Evolutionary conservation across 495 filamentous ascomycete genomes (phyloP).

Genomic region (Podospora bellae-mahoneyi): DNA sequence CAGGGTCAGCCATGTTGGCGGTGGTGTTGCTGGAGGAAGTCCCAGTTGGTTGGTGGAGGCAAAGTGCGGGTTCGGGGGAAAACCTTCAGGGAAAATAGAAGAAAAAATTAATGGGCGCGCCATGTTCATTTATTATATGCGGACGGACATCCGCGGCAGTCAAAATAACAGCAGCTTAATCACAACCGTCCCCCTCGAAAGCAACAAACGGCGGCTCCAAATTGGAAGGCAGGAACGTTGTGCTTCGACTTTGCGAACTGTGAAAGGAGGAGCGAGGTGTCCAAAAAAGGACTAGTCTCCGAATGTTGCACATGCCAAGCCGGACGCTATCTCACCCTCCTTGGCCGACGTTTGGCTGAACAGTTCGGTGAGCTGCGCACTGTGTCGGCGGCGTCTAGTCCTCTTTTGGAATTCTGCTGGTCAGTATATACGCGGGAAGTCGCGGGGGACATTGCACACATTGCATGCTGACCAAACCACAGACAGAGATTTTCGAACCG

Average conservation of each 20-base stretch:
- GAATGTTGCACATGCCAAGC: neutral
- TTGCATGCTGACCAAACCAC: neutral
- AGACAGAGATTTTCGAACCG: neutral
- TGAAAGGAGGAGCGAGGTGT: neutral
- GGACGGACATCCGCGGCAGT: neutral
- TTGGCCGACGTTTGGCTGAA: neutral
- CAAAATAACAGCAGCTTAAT: neutral
- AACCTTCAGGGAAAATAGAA: neutral
- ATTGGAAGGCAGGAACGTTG: neutral
- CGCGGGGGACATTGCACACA: neutral
- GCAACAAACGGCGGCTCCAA: neutral
- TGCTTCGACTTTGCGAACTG: neutral
- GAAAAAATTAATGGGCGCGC: neutral
- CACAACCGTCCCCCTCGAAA: neutral
- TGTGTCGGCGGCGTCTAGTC: constrained; percentile 22
- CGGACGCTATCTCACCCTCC: neutral
- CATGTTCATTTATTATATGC: neutral
- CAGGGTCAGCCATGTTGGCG: neutral
- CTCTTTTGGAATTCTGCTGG: constrained; percentile 7
- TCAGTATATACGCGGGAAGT: neutral
- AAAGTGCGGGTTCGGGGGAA: neutral
- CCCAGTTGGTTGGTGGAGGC: neutral
- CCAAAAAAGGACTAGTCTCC: constrained; percentile 23
- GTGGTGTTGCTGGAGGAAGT: neutral
- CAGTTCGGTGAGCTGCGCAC: neutral